Conservation (phyloP, 306 rosid species). For the Acacia acuminata region DNA sequence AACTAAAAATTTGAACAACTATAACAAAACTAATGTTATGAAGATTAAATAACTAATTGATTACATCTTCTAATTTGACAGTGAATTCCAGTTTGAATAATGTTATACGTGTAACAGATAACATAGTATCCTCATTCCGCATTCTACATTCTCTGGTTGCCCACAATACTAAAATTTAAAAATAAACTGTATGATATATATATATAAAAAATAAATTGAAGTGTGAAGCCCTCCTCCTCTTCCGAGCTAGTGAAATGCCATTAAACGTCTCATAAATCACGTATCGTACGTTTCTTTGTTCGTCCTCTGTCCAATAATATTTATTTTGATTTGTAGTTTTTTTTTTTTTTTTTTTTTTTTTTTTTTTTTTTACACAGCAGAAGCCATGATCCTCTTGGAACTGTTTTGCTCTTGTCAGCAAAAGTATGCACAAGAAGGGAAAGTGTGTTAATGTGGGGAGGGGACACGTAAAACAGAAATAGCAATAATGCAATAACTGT, state of each 20-base stretch:
- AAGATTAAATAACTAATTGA: too few relatives aligned
- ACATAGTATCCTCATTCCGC: too few relatives aligned
- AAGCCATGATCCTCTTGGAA: neutral
- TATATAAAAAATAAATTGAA: too few relatives aligned
- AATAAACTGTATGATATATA: too few relatives aligned
- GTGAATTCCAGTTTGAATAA: too few relatives aligned
- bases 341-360: too few relatives aligned
- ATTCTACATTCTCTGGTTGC: neutral
- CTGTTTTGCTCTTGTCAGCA: neutral
- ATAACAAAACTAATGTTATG: neutral
- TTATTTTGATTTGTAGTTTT: neutral
- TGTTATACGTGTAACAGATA: too few relatives aligned
- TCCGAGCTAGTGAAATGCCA: neutral
- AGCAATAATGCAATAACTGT: conserved; percentile 8
- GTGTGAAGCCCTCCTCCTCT: neutral
- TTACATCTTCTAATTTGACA: too few relatives aligned
- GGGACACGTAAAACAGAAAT: conserved; percentile 5
- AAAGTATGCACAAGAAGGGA: neutral
- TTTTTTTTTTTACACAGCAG: neutral
- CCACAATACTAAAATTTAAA: neutral
- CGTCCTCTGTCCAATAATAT: neutral
- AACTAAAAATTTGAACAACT: too few relatives aligned
- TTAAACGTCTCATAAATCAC: neutral
- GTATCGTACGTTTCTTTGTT: neutral
- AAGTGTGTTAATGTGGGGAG: neutral